phyloP scores from a whole-genome alignment of 176 grass and related monocot genomes.

The Musa beccarii region DNA sequence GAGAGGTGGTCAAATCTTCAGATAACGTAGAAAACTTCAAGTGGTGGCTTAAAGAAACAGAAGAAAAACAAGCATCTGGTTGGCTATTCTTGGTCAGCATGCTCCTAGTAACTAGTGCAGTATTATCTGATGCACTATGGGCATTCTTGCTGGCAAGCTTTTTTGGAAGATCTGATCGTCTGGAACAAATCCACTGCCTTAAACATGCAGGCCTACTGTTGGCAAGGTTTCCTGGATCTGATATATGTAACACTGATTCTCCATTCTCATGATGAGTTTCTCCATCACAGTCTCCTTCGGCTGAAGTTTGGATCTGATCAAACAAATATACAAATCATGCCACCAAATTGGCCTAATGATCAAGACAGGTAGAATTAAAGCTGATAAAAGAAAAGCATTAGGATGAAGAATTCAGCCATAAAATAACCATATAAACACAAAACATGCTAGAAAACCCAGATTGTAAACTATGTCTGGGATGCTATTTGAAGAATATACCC shows the following conservation, averaged over 20 bases:
- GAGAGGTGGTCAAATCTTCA: slow-evolving; percentile 32
- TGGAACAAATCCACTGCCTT: slow-evolving; percentile 55
- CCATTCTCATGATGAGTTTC: slow-evolving; percentile 12
- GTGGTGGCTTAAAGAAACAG: slow-evolving; percentile 19
- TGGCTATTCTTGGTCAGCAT: slow-evolving; percentile 18
- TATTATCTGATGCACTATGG: slow-evolving; percentile 23
- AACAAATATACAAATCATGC: neutral
- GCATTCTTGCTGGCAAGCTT: slow-evolving; percentile 35
- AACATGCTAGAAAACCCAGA: neutral
- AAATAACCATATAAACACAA: neutral
- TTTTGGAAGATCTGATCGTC: slow-evolving; percentile 44
- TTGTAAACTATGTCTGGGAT: neutral
- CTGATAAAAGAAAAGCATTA: neutral
- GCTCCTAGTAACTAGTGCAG: slow-evolving; percentile 15
- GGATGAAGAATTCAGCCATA: neutral
- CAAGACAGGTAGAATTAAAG: neutral
- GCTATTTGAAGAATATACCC: neutral
- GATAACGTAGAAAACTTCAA: slow-evolving; percentile 31
- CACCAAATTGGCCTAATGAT: slow-evolving; percentile 3
- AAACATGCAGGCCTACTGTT: slow-evolving; percentile 27
- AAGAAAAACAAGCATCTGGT: slow-evolving; percentile 28
- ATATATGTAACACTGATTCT: neutral
- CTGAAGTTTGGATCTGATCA: neutral
- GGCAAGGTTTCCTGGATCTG: neutral
- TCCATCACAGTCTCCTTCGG: neutral